Evolutionary conservation across 2,329 filamentous ascomycete genomes (phyloP), one percentile per base, ranked within the genome.

Genomic region (Furcasterigmium sp.): DNA sequence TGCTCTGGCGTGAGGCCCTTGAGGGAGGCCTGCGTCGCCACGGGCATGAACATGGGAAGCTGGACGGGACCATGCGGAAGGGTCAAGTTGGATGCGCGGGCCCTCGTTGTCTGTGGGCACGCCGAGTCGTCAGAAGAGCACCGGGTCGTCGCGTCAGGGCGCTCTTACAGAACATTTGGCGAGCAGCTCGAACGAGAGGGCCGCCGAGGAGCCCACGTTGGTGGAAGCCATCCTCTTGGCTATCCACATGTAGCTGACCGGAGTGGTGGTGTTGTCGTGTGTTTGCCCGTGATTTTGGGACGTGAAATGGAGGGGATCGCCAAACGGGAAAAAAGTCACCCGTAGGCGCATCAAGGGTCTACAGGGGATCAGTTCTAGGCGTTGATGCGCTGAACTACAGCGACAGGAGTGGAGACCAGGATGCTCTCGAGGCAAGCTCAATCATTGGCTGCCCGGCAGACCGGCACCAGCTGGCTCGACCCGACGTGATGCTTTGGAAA

Each of bases 41-140:
- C 93, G 14, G 93, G 93, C 93, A 98, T 98, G 66, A 98, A 98
- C 46, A 97, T 82, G 8, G 94, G 93, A 23, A 97, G 78, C 55
- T 86, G 80, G 20, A 98, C 91, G 2, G 85, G 76, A 45, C 93
- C 93, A 80, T 98, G 94, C 40, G 93, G 91, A 20, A 98, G 82
- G 38, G 84, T 85, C 42, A 98, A 75, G 46, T 81, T 82, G 42
- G 93, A 93, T 39, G 93, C 93, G 53, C 93, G 86, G 20, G 93
- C 93, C 73, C 91, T 89, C 10, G 91, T 97, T 39, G 90, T 94
- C 91, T 97, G 51, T 44, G 36, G 43, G n/a, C n/a, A 15, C n/a
- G n/a, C 36, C 34, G 41, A 37, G 20, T 39, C 41, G 41, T 41
- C 19, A 39, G 42, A 11, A 37, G 8, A 34, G n/a, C 19, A 34